Evolutionary conservation across 78 protist genomes (phyloP), one percentile per base, ranked within the genome.

Genomic region (Dictyostelium firmibasis): DNA sequence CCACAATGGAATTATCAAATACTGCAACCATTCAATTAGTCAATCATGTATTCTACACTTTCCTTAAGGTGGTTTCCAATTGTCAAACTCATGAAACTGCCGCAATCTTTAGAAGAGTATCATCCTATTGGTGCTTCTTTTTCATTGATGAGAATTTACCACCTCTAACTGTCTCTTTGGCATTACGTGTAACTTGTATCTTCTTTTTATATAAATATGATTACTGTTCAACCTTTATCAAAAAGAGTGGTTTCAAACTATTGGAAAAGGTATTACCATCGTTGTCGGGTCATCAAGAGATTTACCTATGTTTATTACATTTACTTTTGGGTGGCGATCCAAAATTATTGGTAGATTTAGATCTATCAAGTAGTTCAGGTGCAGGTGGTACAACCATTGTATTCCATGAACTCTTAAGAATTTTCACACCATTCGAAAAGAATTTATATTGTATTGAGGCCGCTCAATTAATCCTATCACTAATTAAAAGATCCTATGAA

Each of bases 111-210:
- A 53, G 50, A 18, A 72, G 87, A 35, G 94, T 89, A 11, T 89
- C 94, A 5, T 47, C 86, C 1, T 89, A 79, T 18, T 89, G 94
- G 94, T 47, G 82, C 23, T 89, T 89, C 87, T 89, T 81, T 81
- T 89, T 89, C 79, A 89, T 89, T 67, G 69, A 67, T 33, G 94
- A 89, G 3, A 29, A 43, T 29, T 36, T 41, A n/a, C 94, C 94
- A 29, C 94, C 94, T 3, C 50, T 89, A 3, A 79, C 87, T 0
- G 87, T 89, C 1, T 60, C 86, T 6, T 38, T 89, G 47, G 94
- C 94, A 14, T 75, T 89, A 23, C 67, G 74, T 23, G 84, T 77
- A 16, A 50, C 84, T 2, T 27, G n/a, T 43, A 35, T 44, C 1
- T 89, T 89, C 87, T 89, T 89, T 67, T 81, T 89, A 25, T 36